Base-by-base conservation (phyloP, 2,329 filamentous ascomycete species). In the Arthrobotrys entomopaga region DNA sequence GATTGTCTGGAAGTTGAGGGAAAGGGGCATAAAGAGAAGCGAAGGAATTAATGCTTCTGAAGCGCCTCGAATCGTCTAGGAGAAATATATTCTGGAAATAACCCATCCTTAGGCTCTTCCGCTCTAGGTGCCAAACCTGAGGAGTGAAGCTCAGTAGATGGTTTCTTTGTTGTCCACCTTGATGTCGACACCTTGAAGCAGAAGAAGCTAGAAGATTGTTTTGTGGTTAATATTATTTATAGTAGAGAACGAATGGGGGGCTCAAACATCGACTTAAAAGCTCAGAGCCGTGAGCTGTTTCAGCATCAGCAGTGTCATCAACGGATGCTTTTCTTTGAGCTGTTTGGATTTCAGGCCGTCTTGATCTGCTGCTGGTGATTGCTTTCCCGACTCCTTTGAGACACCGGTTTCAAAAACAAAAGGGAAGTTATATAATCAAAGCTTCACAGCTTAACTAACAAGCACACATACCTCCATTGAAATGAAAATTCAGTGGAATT, bases 301-400 rank as follows among this genome's bases (percentile, higher is more conserved):
- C 65, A 56, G 22, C 49, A n/a, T 16, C 16, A 43, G 42, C 19
- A 43, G 50, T 40, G 24, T 22, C 40, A 50, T 22, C 46, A 19
- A 16, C 56, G 26, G 26, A 42, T 52, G 13, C 6, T 57, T 64
- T 48, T 60, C 59, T 72, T 59, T 65, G 48, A 58, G 43, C n/a
- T 59, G 8, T 46, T 5, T 34, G 6, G 29, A 34, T 46, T 46
- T 16, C 42, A 46, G 42, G 16, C 6, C 3, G 11, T 46, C 34
- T 58, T 43, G 50, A 22, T 42, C 19, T 48, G 48, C 26, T 29
- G 20, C 24, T 20, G 56, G 15, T 48, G 50, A 65, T 65, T 73
- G 69, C 67, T 42, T n/a, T 50, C n/a, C 26, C 16, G 29, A 13
- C 42, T 43, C 29, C 69, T 66, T 66, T 73, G 54, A 73, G 20